phyloP scores from a whole-genome alignment of 805 yeast species.

The Phaffomyces antillensis region DNA sequence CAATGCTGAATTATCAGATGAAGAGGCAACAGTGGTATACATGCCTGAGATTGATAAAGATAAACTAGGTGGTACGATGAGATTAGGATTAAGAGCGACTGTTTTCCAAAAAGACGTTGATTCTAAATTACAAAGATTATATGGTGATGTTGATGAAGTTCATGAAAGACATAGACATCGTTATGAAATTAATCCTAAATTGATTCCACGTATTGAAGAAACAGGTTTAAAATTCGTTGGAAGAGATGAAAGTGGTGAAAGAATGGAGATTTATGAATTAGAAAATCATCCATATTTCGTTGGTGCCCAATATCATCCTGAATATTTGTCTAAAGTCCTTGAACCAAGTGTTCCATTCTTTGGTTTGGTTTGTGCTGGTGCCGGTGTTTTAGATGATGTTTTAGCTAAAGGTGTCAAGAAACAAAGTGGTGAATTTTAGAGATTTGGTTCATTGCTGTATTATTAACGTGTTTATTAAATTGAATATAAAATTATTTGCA shows the following conservation, averaged over 20 bases:
- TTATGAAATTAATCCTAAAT: slow-evolving; percentile 90
- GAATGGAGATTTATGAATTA: slow-evolving; percentile 93
- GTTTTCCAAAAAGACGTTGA: slow-evolving; percentile 64
- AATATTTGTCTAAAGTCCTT: slow-evolving; percentile 90
- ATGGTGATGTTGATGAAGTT: slow-evolving; percentile 63
- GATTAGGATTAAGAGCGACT: slow-evolving; percentile 91
- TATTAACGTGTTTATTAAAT: too few relatives aligned
- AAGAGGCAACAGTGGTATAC: slow-evolving; percentile 74
- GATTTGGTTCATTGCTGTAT: too few relatives aligned
- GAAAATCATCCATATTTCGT: slow-evolving; percentile 84
- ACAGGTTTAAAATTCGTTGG: slow-evolving; percentile 87
- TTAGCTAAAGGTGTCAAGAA: slow-evolving; percentile 32
- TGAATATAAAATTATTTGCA: too few relatives aligned
- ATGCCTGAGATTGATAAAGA: slow-evolving; percentile 98
- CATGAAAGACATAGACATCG: slow-evolving; percentile 97
- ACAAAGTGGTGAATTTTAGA: slow-evolving; percentile 25
- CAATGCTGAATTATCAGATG: slow-evolving; percentile 51
- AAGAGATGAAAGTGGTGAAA: slow-evolving; percentile 78
- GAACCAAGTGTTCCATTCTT: slow-evolving; percentile 96
- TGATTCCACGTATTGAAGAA: slow-evolving; percentile 62
- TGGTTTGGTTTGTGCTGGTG: slow-evolving; percentile 91
- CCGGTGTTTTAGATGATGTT: slow-evolving; percentile 71
- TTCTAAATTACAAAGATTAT: slow-evolving; percentile 68
- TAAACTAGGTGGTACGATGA: slow-evolving; percentile 97
- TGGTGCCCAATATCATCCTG: slow-evolving; percentile 98